These are phyloP conservation scores for Lepidium aucheri DNA, from an alignment of 345 rosid genomes.

Conservation along the genomic window DNA sequence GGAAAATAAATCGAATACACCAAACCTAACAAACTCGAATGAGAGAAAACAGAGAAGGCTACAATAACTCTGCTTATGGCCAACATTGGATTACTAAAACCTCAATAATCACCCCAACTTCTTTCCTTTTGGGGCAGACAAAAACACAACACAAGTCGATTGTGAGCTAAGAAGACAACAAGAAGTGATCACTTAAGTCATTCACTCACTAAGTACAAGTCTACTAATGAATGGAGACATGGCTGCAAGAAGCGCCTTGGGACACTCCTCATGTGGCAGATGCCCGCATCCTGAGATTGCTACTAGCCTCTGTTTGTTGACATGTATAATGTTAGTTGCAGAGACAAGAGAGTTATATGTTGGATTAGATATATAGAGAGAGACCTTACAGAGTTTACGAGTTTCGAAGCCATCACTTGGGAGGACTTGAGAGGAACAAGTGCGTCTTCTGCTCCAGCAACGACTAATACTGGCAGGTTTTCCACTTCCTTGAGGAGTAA, in stretches of 20 bases:
- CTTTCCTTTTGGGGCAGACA: constrained; percentile 16
- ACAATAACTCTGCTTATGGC: constrained; percentile 20
- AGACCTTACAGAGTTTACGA: constrained; percentile 84
- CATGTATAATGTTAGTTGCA: not conserved
- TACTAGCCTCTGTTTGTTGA: constrained; percentile 67
- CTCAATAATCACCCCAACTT: constrained; percentile 16
- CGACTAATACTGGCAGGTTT: constrained; percentile 62
- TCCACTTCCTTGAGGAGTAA: constrained; percentile 59
- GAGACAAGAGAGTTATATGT: not conserved
- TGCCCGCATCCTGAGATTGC: constrained; percentile 96
- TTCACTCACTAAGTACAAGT: constrained; percentile 40
- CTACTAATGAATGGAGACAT: constrained; percentile 70
- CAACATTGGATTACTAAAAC: constrained; percentile 7
- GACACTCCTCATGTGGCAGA: constrained; percentile 98
- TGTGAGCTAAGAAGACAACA: constrained; percentile 26
- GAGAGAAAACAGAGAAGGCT: not conserved
- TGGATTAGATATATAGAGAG: not conserved
- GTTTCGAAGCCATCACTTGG: constrained; percentile 77
- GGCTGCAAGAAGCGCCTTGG: constrained; percentile 84
- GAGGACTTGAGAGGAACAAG: constrained; percentile 76
- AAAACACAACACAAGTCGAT: constrained; percentile 12
- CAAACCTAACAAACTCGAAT: not conserved
- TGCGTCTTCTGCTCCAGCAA: constrained; percentile 83
- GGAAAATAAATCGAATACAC: not conserved
- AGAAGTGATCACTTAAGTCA: constrained; percentile 23